Evolutionary conservation across 441 rosid genomes (phyloP).

Genomic region (Adansonia madagascariensis): DNA sequence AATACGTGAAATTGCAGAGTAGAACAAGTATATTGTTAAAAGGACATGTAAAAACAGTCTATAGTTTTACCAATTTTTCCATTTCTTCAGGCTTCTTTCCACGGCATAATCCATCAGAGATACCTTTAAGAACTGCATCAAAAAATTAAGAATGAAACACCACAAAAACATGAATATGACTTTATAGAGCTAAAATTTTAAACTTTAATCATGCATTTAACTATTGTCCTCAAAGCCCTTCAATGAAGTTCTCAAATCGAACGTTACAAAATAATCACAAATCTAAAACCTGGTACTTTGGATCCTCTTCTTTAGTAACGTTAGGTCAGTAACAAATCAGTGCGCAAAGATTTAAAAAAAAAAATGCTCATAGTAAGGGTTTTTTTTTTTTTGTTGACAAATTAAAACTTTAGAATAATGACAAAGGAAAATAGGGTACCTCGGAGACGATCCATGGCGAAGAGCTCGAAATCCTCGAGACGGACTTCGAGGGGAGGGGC

Average conservation of each 20-base stretch:
- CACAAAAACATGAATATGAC: background rate
- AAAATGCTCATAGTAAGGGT: too few species aligned
- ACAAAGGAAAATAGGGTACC: conserved; percentile 40
- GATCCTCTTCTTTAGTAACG: background rate
- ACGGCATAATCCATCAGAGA: conserved; percentile 84
- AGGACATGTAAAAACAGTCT: background rate
- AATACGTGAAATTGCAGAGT: background rate
- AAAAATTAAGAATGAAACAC: conserved; percentile 11
- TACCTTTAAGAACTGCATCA: conserved; percentile 72
- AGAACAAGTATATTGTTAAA: background rate
- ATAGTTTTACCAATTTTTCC: conserved; percentile 55
- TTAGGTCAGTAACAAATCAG: background rate
- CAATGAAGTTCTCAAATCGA: background rate
- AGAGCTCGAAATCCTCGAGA: conserved; percentile 93
- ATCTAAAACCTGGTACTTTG: background rate
- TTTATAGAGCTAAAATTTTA: background rate
- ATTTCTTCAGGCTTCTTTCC: conserved; percentile 78
- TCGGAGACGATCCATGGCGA: conserved; percentile 89
- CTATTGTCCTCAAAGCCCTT: conserved; percentile 12
- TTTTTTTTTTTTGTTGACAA: background rate
- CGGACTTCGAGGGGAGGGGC: conserved; percentile 88
- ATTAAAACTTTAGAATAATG: background rate
- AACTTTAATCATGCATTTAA: background rate
- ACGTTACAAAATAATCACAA: background rate
- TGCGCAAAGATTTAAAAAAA: background rate